Conservation (phyloP, 2,329 filamentous ascomycete species). For the Aspergillus novofumigatus region DNA sequence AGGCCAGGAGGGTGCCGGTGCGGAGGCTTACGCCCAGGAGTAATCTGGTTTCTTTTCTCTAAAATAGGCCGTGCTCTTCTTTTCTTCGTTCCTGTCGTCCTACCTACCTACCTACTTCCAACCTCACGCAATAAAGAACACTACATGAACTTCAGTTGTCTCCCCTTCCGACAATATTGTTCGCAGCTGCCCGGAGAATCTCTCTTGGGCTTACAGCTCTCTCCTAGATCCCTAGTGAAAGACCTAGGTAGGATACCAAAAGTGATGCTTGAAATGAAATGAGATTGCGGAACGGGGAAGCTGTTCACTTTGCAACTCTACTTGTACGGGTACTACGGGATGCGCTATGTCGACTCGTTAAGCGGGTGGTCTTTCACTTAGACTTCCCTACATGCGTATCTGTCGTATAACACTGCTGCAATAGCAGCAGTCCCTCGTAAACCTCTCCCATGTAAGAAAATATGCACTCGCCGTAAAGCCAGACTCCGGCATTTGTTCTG, state of each 20-base stretch:
- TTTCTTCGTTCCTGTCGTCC: conserved; percentile 29
- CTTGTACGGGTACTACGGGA: background rate
- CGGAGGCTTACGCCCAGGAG: conserved; percentile 45
- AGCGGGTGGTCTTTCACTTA: background rate
- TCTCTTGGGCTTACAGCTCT: background rate
- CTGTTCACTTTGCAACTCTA: background rate
- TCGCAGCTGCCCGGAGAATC: background rate
- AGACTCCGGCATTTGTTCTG: background rate
- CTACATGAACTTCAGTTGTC: conserved; percentile 26
- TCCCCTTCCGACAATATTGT: background rate
- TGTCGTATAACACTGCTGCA: background rate
- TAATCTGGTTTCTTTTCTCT: conserved; percentile 33
- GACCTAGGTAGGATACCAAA: conserved; percentile 9
- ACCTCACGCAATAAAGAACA: conserved; percentile 36
- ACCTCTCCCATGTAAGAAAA: background rate
- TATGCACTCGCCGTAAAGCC: background rate
- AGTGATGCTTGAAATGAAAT: conserved; percentile 1
- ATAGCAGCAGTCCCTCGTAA: background rate
- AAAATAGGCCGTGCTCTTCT: conserved; percentile 19
- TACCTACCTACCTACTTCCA: conserved; percentile 28
- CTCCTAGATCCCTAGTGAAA: conserved; percentile 9
- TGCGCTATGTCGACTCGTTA: background rate
- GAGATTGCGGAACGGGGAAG: background rate
- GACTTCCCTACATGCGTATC: background rate
- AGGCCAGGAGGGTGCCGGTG: conserved; percentile 40